Base-by-base conservation (phyloP, 2,329 filamentous ascomycete species). In the Ceratocystis huliohia region DNA sequence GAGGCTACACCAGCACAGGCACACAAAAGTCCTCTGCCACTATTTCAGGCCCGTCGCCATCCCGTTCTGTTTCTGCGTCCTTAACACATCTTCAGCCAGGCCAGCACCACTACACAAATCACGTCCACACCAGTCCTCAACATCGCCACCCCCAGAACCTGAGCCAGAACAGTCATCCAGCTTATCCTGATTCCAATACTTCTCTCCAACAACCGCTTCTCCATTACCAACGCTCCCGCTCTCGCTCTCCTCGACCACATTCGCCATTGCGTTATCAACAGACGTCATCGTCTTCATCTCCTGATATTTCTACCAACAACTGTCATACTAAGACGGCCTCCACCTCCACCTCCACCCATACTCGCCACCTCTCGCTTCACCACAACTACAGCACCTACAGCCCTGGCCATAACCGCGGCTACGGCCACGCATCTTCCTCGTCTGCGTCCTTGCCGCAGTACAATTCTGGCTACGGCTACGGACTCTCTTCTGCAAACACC, bases 211-310 rank as follows among this genome's bases (percentile, higher is more conserved):
- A 46, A 15, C 57, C 37, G 8, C 57, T 37, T 25, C 44, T 74
- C 75, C 10, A 75, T 81, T 63, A 76, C 77, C 63, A 75, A 77
- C 56, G 74, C 33, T 17, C 45, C 75, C 63, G 73, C 74, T 57
- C 72, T 73, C 63, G 73, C 69, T 71, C 61, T 74, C 69, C 65
- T 71, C 41, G 72, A 44, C 13, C 20, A 44, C 41, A 63, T 25
- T 63, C 61, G 20, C 41, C 62, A 30, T 30, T 64, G 15, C 62
- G 62, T 8, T 44, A 64, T 30, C 45, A 53, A 30, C 62, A 64
- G 17, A 20, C 22, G 22, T 10, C 56, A 7, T 28, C 56, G 56
- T 10, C 56, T 37, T 2, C 15, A 30, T 6, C 45, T 37, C 4
- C 28, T 33, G 56, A 28, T 28, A 28, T 33, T 20, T 59, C 28